Evolutionary conservation across 495 filamentous ascomycete species (phyloP).

Genomic region (Amphirosellinia nigrospora): DNA sequence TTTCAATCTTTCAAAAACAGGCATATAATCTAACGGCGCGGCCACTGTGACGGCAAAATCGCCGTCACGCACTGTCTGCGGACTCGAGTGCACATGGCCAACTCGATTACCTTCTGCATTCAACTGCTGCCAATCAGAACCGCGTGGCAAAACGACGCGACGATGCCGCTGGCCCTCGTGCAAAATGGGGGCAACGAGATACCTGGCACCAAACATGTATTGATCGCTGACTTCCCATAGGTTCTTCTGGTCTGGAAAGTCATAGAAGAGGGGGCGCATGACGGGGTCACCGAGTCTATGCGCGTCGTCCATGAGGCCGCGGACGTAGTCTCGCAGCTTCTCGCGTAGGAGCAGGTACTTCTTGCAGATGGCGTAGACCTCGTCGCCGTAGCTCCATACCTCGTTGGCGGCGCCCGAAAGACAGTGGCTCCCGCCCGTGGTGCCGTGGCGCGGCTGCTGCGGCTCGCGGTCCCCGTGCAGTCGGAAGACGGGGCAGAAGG

Average conservation of each 20-base stretch:
- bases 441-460: slow-evolving; percentile 46
- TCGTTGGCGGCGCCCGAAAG: slow-evolving; percentile 58
- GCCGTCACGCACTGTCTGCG: slow-evolving; percentile 38
- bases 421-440: slow-evolving; percentile 42
- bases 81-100: slow-evolving; percentile 30
- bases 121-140: slow-evolving; percentile 47
- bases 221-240: slow-evolving; percentile 59
- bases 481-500: slow-evolving; percentile 66
- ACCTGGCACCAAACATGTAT: slow-evolving; percentile 62
- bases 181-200: slow-evolving; percentile 60
- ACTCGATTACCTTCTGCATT: slow-evolving; percentile 31
- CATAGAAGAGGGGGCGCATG: slow-evolving; percentile 63
- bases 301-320: slow-evolving; percentile 58
- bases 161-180: slow-evolving; percentile 47
- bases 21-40: slow-evolving; percentile 58
- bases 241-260: slow-evolving; percentile 56
- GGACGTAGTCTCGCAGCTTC: slow-evolving; percentile 57
- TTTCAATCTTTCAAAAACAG: slow-evolving; percentile 48
- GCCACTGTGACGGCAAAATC: slow-evolving; percentile 47
- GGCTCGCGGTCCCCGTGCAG: slow-evolving; percentile 66
- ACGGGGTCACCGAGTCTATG: slow-evolving; percentile 61
- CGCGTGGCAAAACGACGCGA: slow-evolving; percentile 55
- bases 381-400: slow-evolving; percentile 64
- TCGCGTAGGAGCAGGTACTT: slow-evolving; percentile 61
- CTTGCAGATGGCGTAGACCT: slow-evolving; percentile 62